Evolutionary conservation across 805 yeast species (phyloP), one percentile per base, ranked within the genome.

Genomic region (Saccharomycopsis microspora): DNA sequence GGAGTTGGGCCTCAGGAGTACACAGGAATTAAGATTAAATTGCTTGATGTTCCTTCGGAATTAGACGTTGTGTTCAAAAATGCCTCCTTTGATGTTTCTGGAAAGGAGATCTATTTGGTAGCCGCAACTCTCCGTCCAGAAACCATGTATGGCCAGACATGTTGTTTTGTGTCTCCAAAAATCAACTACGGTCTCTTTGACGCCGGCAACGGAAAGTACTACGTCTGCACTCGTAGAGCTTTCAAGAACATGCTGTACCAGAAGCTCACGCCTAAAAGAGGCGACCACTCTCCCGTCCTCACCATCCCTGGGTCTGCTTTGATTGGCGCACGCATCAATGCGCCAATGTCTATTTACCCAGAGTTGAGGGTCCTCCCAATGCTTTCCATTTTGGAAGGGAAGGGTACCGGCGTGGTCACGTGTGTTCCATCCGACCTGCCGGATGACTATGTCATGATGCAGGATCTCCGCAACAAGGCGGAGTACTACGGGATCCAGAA

Each of bases 351-450:
- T 8, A 72, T 72, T 28, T 70, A 79, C 63, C 69, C 76, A 46
- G 77, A 81, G 57, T 70, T 93, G 55, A 75, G 93, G 59, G 83
- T 93, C 49, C 75, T 93, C 56, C 98, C 98, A 57, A 93, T 93
- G 98, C 97, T 90, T 67, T 87, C 97, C 37, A 90, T 93, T 48
- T 73, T 90, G 64, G 94, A 95, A 39, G 74, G 80, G 48, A 93
- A 93, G 72, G 98, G 98, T 76, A 93, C 97, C 42, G 98, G 97
- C 72, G 97, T 93, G 42, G 98, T 93, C 50, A 90, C 97, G 4
- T 93, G 96, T 72, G 97, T 89, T 54, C 98, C 97, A 54, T 82
- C 96, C n/a, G 96, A 89, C 66, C 89, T 97, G 49, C 97, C 98
- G 52, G 98, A 93, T 70, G 98, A 93, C 71, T 93, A 60, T 62